phyloP scores from a whole-genome alignment of 345 rosid genomes.

The Sonneratia alba region DNA sequence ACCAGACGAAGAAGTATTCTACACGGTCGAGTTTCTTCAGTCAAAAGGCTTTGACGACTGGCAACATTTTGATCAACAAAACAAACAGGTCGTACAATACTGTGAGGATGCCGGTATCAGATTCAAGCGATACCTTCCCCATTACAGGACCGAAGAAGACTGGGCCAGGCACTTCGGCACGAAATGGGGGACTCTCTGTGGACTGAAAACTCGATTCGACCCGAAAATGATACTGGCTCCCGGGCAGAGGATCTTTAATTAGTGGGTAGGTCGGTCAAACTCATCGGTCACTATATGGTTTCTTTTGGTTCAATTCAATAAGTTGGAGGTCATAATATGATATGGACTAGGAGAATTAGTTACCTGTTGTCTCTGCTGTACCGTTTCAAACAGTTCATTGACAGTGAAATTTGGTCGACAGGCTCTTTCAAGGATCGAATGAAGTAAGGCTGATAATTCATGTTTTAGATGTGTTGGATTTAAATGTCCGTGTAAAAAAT shows the following conservation, averaged over 20 bases:
- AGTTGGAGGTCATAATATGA: background rate
- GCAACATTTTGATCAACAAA: constrained; percentile 47
- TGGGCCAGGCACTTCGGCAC: constrained; percentile 74
- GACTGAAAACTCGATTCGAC: constrained; percentile 60
- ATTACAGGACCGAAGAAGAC: constrained; percentile 30
- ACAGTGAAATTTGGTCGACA: too few species aligned
- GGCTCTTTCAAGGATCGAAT: too few species aligned
- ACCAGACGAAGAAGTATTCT: constrained; percentile 75
- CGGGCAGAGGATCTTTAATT: constrained; percentile 70
- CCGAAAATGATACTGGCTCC: constrained; percentile 71
- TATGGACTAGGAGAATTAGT: too few species aligned
- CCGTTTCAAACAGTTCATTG: too few species aligned
- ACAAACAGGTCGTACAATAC: constrained; percentile 39
- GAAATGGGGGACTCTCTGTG: constrained; percentile 57
- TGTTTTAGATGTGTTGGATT: too few species aligned
- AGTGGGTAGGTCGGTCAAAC: background rate
- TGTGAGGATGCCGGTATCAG: constrained; percentile 47
- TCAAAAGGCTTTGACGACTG: constrained; percentile 52
- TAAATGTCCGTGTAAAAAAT: too few species aligned
- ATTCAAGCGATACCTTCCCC: constrained; percentile 63
- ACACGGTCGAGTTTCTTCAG: constrained; percentile 68
- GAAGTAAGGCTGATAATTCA: too few species aligned
- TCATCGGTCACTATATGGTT: background rate
- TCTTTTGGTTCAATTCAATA: background rate
- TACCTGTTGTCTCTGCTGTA: too few species aligned